Evolutionary conservation across 148 eudicot species (phyloP).

Genomic region (Camellia japonica): DNA sequence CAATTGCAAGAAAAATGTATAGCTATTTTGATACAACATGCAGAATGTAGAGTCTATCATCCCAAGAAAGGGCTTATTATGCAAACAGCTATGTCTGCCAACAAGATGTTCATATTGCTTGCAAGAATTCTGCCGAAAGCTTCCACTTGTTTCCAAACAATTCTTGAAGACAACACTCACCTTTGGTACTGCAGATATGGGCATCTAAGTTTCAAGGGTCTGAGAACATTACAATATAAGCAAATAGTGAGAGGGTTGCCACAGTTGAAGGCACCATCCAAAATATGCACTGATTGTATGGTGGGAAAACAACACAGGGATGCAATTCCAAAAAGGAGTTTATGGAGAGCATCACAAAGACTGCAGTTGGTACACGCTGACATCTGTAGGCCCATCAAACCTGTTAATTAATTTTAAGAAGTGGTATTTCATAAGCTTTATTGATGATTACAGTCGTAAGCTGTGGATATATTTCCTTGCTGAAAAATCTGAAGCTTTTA

Average conservation of each 20-base stretch:
- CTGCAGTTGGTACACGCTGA: conserved; percentile 13
- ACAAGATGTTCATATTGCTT: neutral
- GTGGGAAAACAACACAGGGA: neutral
- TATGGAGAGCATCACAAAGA: conserved; percentile 9
- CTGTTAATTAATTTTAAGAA: neutral
- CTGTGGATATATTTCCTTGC: neutral
- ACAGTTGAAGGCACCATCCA: neutral
- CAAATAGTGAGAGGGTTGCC: neutral
- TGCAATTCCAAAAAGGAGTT: neutral
- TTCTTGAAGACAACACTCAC: neutral
- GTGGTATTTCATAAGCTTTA: conserved; percentile 14
- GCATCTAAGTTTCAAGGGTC: conserved; percentile 15
- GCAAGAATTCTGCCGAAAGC: neutral
- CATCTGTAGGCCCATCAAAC: neutral
- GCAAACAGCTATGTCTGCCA: neutral
- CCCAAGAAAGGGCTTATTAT: neutral
- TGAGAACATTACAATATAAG: conserved; percentile 5
- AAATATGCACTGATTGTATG: neutral
- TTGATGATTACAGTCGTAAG: conserved; percentile 17
- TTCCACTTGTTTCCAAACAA: neutral
- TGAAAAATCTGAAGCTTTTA: too few relatives aligned
- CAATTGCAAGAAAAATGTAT: conserved; percentile 1
- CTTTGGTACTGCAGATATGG: conserved; percentile 20
- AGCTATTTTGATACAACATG: neutral
- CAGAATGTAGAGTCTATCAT: neutral